Percentiles rank a stretch among this genome's conserved stretches.
Evolutionary conservation across 2,329 filamentous ascomycete species (phyloP).

Genomic region (Fusarium luffae): DNA sequence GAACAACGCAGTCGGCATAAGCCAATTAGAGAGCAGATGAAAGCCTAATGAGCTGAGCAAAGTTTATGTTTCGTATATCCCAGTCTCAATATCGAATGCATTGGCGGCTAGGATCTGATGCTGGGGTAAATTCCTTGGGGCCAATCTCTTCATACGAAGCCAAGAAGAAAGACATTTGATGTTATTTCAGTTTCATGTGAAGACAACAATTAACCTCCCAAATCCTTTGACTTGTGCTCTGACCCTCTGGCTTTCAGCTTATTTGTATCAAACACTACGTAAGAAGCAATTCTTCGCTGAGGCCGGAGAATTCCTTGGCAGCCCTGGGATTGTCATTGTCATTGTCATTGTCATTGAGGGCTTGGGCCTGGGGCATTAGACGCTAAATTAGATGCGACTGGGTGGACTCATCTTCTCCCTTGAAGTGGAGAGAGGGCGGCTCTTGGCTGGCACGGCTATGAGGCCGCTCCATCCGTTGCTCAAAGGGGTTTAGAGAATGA

Average conservation of each 20-base stretch:
- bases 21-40: conserved; percentile 11
- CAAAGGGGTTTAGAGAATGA: neutral
- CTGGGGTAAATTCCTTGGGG: conserved; percentile 19
- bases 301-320: conserved; percentile 25
- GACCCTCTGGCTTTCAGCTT: neutral
- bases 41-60: conserved; percentile 23
- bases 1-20: conserved; percentile 20
- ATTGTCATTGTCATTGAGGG: neutral
- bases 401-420: conserved; percentile 23
- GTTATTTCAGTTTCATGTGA: conserved; percentile 1
- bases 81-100: conserved; percentile 22
- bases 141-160: conserved; percentile 29
- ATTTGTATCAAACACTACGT: conserved; percentile 2
- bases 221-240: neutral
- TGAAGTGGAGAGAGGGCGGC: conserved; percentile 31
- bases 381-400: conserved; percentile 31
- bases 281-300: conserved; percentile 24
- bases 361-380: neutral
- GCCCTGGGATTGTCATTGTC: neutral
- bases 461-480: conserved; percentile 33
- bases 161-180: conserved; percentile 11
- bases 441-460: conserved; percentile 25
- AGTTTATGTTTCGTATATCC: conserved; percentile 13
- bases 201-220: neutral
- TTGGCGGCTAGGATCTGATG: conserved; percentile 15